These are phyloP conservation scores for Penicillium desertorum DNA, from an alignment of 495 filamentous ascomycete genomes.

Conservation along the genomic window DNA sequence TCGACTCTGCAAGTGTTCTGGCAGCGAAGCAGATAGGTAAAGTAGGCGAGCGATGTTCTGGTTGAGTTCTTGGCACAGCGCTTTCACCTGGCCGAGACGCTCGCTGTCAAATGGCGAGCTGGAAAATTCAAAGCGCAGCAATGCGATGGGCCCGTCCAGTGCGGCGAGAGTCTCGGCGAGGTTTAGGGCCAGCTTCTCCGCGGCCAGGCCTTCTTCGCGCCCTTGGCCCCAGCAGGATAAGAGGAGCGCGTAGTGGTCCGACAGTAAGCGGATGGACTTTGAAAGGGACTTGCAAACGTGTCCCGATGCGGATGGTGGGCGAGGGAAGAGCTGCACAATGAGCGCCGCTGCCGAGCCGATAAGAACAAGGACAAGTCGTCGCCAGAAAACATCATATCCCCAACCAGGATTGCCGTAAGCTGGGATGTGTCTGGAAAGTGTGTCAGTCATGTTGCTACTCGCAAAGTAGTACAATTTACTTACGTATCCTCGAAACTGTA, in stretches of 20 bases:
- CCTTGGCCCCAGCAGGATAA: conserved; percentile 42
- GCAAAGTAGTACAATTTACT: conserved; percentile 9
- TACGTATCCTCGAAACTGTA: conserved; percentile 44
- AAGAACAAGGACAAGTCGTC: conserved; percentile 43
- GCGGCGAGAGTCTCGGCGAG: conserved; percentile 31
- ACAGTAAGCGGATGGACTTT: conserved; percentile 35
- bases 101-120: conserved; percentile 43
- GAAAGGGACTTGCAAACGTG: conserved; percentile 46
- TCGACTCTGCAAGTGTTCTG: conserved; percentile 29
- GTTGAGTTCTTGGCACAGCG: conserved; percentile 40
- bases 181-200: conserved; percentile 38
- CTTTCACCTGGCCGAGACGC: conserved; percentile 34
- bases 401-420: conserved; percentile 44
- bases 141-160: conserved; percentile 34
- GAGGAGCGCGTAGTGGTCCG: conserved; percentile 48
- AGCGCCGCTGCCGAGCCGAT: conserved; percentile 40
- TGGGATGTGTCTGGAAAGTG: conserved; percentile 31
- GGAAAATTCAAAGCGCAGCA: conserved; percentile 43
- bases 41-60: conserved; percentile 38
- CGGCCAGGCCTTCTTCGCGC: conserved; percentile 28
- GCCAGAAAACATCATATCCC: conserved; percentile 48
- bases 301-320: conserved; percentile 42
- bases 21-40: conserved; percentile 35
- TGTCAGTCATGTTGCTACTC: not conserved
- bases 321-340: conserved; percentile 45